Evolutionary conservation across 2,329 filamentous ascomycete species (phyloP), one percentile per base, ranked within the genome.

Genomic region (Aspergillus sp.): DNA sequence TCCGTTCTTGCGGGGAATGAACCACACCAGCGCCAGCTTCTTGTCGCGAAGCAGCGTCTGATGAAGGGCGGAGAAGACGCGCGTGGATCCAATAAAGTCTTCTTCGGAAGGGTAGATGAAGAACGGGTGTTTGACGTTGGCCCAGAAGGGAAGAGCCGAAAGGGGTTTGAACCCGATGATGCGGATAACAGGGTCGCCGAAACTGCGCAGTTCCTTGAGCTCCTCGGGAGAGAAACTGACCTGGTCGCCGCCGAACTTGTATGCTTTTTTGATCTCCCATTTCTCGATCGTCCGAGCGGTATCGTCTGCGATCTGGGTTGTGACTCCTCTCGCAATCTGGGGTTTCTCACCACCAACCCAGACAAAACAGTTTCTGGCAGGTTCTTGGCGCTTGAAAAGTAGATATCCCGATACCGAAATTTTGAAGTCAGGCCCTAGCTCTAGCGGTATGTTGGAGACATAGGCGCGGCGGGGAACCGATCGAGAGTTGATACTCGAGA

Each of bases 351-450:
- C 90, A 19, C 88, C 88, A 1, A 94, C 78, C 82, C 89, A 97
- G 57, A 99, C 84, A 65, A 91, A 97, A 65, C 88, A 93, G 40
- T 84, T 94, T 47, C 91, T 82, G 3, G 87, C 87, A 11, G 90
- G 88, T 46, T 84, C 82, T 68, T 97, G 93, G 42, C 85, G 84
- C 63, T 96, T 93, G 50, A 96, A 80, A 11, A 96, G 75, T 47
- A 95, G 89, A 74, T 93, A 99, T 5, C 94, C 94, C 64, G 95
- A 96, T 36, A 99, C 87, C 0, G 92, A 92, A 49, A 99, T 96
- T 41, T 81, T 85, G 20, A 99, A 76, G 1, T 85, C 85, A 0
- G 93, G 92, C 0, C 89, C 91, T 49, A 99, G 82, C 68, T 97
- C 92, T 51, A 99, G 82, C 0, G 89, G 83, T n/a, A 96, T 77